These are phyloP conservation scores for Jacaranda copaia DNA, from an alignment of 257 asterid species.

Conservation along the genomic window DNA sequence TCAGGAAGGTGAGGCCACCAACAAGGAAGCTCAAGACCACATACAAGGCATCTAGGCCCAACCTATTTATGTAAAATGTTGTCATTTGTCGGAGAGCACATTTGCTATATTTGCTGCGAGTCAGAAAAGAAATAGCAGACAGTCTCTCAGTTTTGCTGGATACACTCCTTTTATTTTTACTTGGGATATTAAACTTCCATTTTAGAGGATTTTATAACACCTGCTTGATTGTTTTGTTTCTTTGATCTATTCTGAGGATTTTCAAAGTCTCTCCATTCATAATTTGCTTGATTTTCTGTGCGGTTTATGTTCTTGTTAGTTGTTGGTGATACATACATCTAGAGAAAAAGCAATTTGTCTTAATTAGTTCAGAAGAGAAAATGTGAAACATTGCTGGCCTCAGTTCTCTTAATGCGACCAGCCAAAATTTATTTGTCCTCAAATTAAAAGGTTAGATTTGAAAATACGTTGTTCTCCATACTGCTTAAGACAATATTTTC, in stretches of 20 bases:
- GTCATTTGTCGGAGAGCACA: neutral
- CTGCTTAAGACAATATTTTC: no score
- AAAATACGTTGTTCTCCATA: no score
- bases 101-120: slow-evolving; percentile 16
- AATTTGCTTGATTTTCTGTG: neutral
- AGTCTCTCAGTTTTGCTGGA: slow-evolving; percentile 34
- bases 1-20: slow-evolving; percentile 81
- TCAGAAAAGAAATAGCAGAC: slow-evolving; percentile 28
- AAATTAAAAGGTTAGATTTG: no score
- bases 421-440: no score
- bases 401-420: no score
- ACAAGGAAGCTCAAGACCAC: slow-evolving; percentile 80
- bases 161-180: slow-evolving; percentile 31
- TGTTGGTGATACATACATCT: neutral
- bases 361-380: no score
- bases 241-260: neutral
- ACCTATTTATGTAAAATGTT: slow-evolving; percentile 59
- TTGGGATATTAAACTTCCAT: slow-evolving; percentile 16
- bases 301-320: neutral
- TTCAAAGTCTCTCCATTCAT: neutral
- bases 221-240: neutral
- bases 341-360: no score
- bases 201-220: neutral
- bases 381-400: no score
- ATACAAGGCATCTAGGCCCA: slow-evolving; percentile 75